Percentiles rank a stretch among this genome's conserved stretches.
phyloP scores from a whole-genome alignment of 2,329 filamentous ascomycete species.

The Cercospora brassicicola region DNA sequence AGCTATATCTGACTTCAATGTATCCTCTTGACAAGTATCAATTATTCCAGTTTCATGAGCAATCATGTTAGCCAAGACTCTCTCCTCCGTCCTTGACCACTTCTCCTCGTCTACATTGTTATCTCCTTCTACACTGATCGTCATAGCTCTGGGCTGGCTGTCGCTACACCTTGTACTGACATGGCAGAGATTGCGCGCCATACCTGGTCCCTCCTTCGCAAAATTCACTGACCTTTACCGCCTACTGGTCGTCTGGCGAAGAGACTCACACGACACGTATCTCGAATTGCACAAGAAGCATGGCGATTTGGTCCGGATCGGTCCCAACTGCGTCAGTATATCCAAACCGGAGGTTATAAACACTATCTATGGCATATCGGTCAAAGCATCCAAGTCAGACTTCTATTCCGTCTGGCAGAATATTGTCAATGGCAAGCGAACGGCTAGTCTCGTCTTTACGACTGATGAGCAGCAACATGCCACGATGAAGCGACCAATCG shows the following conservation, averaged over 20 bases:
- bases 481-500: conserved; percentile 33
- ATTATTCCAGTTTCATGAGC: background rate
- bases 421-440: conserved; percentile 31
- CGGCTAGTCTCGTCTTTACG: conserved; percentile 32
- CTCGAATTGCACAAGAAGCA: conserved; percentile 62
- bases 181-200: conserved; percentile 36
- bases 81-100: conserved; percentile 11
- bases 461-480: conserved; percentile 32
- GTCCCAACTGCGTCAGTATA: conserved; percentile 72
- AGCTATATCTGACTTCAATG: background rate
- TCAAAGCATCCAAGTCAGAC: conserved; percentile 24
- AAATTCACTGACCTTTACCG: conserved; percentile 52
- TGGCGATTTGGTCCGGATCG: conserved; percentile 70
- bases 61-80: conserved; percentile 10
- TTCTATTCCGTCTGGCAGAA: conserved; percentile 27
- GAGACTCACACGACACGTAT: conserved; percentile 52
- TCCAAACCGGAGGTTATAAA: conserved; percentile 68
- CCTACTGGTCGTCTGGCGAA: conserved; percentile 62
- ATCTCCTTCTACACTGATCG: conserved; percentile 10
- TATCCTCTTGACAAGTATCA: background rate
- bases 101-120: conserved; percentile 1
- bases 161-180: conserved; percentile 8
- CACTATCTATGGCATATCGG: conserved; percentile 51
- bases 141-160: background rate
- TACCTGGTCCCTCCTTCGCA: conserved; percentile 54